Percentiles rank a stretch among this genome's conserved stretches.
Conservation (phyloP, 306 rosid species). For the Potentilla sterilis region DNA sequence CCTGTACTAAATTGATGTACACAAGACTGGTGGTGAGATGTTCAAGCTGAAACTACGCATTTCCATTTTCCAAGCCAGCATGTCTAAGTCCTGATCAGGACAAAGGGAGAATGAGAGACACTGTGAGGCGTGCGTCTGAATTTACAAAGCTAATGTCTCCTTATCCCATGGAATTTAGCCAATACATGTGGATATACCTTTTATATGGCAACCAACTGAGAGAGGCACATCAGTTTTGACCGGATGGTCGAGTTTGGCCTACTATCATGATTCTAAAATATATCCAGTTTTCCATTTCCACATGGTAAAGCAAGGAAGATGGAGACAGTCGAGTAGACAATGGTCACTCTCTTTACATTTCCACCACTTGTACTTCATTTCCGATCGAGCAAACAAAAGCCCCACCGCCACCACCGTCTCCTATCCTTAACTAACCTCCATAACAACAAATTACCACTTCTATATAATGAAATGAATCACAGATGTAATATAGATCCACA, state of each 20-base stretch:
- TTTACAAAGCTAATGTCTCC: neutral
- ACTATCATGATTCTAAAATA: neutral
- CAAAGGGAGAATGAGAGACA: neutral
- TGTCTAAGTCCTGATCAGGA: neutral
- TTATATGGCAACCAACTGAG: neutral
- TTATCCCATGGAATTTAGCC: neutral
- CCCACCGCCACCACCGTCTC: conserved; percentile 28
- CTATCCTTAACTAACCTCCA: neutral
- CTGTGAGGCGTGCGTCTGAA: neutral
- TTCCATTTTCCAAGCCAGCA: neutral
- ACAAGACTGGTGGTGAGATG: neutral
- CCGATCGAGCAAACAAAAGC: neutral
- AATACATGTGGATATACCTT: neutral
- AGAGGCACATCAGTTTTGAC: neutral
- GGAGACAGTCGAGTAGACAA: conserved; percentile 2
- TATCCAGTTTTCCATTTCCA: neutral
- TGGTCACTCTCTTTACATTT: conserved; percentile 1
- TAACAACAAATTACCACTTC: neutral
- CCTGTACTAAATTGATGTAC: neutral
- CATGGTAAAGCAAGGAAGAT: neutral
- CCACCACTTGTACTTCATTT: conserved; percentile 15
- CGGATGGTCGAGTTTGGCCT: neutral
- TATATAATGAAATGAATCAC: neutral
- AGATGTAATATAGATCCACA: conserved; percentile 21
- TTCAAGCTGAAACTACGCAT: neutral